Percentiles rank a stretch among this genome's conserved stretches.
Evolutionary conservation across 805 yeast genomes (phyloP).

Genomic region (Wickerhamomyces ciferrii): DNA sequence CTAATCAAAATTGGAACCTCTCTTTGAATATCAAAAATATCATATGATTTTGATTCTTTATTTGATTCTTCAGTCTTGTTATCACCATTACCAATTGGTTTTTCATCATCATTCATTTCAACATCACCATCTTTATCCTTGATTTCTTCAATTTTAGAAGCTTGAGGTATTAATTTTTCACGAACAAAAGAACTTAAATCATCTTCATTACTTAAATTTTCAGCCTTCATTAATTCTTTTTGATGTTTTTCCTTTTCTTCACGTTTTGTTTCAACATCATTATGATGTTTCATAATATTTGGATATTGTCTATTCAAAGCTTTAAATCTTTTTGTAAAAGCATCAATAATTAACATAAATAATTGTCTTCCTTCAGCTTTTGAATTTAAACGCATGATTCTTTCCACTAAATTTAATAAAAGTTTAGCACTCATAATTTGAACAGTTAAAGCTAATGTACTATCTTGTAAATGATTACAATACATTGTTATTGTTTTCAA

Average conservation of each 20-base stretch:
- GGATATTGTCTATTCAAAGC: conserved; percentile 69
- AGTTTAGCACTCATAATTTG: conserved; percentile 96
- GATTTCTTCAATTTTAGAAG: conserved; percentile 1
- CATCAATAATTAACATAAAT: conserved; percentile 79
- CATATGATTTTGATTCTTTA: conserved; percentile 16
- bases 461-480: conserved; percentile 76
- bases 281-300: conserved; percentile 59
- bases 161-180: conserved; percentile 5
- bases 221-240: conserved; percentile 26
- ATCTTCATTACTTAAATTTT: conserved; percentile 32
- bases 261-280: conserved; percentile 40
- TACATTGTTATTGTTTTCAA: conserved; percentile 84
- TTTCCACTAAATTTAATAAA: conserved; percentile 79
- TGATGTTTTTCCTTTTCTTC: conserved; percentile 38
- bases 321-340: conserved; percentile 79
- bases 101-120: conserved; percentile 20
- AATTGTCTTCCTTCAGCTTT: conserved; percentile 73
- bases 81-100: conserved; percentile 1
- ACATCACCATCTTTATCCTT: conserved; percentile 24
- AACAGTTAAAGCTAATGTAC: conserved; percentile 77
- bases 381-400: conserved; percentile 76
- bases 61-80: conserved; percentile 1
- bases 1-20: conserved; percentile 56
- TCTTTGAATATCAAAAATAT: conserved; percentile 41
- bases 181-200: conserved; percentile 26